Conservation (phyloP, 2,329 filamentous ascomycete species). For the Incumbomyces lentus region DNA sequence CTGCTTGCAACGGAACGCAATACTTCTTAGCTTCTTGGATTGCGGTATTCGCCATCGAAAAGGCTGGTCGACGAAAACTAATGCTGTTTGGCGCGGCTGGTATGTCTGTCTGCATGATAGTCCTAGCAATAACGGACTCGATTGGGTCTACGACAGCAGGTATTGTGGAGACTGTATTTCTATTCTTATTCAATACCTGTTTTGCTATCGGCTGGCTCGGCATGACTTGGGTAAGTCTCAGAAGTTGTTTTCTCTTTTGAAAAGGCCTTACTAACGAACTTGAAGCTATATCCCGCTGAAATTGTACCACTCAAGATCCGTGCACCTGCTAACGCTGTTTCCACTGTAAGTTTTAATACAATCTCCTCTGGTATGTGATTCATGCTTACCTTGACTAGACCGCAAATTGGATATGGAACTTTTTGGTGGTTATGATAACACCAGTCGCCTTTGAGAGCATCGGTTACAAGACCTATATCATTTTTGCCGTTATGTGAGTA, state of each 20-base stretch:
- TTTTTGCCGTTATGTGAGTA: slow-evolving; percentile 56
- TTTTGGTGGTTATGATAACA: slow-evolving; percentile 65
- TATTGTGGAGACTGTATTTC: slow-evolving; percentile 40
- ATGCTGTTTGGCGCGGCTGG: slow-evolving; percentile 62
- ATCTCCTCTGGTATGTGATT: no score
- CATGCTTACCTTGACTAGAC: slow-evolving; percentile 26
- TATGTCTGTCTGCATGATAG: slow-evolving; percentile 57
- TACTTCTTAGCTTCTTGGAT: slow-evolving; percentile 45
- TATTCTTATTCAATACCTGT: slow-evolving; percentile 54
- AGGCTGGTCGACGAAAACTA: slow-evolving; percentile 49
- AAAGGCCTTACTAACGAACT: no score
- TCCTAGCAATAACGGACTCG: slow-evolving; percentile 37
- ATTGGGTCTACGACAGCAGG: slow-evolving; percentile 28
- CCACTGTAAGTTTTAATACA: slow-evolving; percentile 28
- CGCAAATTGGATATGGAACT: slow-evolving; percentile 70
- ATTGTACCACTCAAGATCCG: slow-evolving; percentile 44
- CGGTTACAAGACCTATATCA: slow-evolving; percentile 65
- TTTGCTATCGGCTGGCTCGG: slow-evolving; percentile 36
- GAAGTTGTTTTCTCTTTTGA: no score
- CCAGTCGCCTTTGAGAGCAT: slow-evolving; percentile 66
- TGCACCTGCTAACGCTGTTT: slow-evolving; percentile 53
- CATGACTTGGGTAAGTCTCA: slow-evolving; percentile 26
- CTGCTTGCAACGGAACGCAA: slow-evolving; percentile 44
- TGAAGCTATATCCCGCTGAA: slow-evolving; percentile 30
- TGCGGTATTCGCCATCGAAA: slow-evolving; percentile 43